phyloP scores from a whole-genome alignment of 169 alveolate genomes.

The Cryptosporidium xiaoi region DNA sequence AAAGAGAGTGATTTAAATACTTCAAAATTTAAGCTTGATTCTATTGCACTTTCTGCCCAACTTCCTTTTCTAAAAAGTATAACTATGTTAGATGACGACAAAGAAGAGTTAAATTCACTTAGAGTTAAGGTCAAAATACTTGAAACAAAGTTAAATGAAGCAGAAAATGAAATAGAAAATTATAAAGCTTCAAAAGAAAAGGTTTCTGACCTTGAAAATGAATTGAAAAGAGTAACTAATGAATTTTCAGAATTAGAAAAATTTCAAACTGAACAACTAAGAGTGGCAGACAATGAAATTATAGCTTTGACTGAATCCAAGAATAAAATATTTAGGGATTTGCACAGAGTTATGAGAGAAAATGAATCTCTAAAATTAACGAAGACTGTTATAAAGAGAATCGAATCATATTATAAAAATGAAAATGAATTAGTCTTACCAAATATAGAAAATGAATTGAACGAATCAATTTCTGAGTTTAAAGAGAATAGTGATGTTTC shows the following conservation, averaged over 20 bases:
- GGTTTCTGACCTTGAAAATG: constrained; percentile 40
- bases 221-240: constrained; percentile 49
- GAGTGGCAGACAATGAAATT: constrained; percentile 64
- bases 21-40: constrained; percentile 32
- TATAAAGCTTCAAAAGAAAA: constrained; percentile 6
- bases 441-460: constrained; percentile 28
- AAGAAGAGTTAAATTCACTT: constrained; percentile 34
- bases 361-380: constrained; percentile 59
- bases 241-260: constrained; percentile 51
- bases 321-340: constrained; percentile 33
- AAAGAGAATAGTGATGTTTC: background rate
- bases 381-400: constrained; percentile 44
- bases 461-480: constrained; percentile 9
- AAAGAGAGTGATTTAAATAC: constrained; percentile 15
- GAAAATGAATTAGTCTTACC: constrained; percentile 36
- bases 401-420: constrained; percentile 38
- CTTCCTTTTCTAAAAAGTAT: constrained; percentile 58
- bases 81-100: constrained; percentile 12
- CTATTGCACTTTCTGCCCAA: constrained; percentile 69
- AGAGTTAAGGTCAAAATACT: constrained; percentile 9
- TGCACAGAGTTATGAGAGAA: constrained; percentile 42
- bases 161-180: constrained; percentile 19
- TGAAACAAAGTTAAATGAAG: constrained; percentile 23
- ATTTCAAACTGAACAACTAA: constrained; percentile 67
- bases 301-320: constrained; percentile 47